These are phyloP conservation scores for Haematococcus lacustris DNA, from an alignment of 139 green algal species.

Conservation along the genomic window DNA sequence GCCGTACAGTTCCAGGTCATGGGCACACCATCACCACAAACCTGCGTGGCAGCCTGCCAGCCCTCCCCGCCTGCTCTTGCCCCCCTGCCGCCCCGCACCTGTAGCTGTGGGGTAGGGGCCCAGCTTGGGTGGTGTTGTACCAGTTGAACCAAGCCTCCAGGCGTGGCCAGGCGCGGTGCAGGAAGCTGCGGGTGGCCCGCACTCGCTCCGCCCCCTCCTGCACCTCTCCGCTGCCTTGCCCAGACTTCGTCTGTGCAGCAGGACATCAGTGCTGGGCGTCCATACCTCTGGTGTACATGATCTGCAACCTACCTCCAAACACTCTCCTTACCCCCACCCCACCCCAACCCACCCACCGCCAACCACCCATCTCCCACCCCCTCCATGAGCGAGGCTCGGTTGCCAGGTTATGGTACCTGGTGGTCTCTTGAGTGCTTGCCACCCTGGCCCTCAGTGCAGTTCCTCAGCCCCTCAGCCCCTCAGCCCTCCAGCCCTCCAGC, in stretches of 20 bases:
- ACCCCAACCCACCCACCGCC: too few relatives aligned
- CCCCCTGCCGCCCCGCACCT: too few relatives aligned
- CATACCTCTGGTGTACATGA: not conserved
- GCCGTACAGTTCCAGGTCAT: too few relatives aligned
- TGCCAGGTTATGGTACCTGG: not conserved
- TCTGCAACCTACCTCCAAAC: not conserved
- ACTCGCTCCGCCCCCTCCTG: not conserved
- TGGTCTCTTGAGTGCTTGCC: not conserved
- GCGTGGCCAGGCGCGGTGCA: slow-evolving; percentile 58
- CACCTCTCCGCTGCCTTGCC: not conserved
- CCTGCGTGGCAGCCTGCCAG: too few relatives aligned
- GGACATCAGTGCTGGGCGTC: too few relatives aligned
- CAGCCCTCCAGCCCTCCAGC: too few relatives aligned
- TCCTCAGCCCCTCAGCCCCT: too few relatives aligned
- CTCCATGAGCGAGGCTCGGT: not conserved
- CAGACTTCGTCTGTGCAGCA: not conserved
- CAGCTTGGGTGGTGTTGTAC: slow-evolving; percentile 77
- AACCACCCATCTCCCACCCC: not conserved
- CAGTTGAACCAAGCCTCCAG: slow-evolving; percentile 80
- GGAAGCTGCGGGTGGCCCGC: slow-evolving; percentile 15
- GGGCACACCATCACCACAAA: too few relatives aligned
- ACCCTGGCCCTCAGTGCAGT: too few relatives aligned
- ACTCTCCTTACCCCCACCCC: not conserved
- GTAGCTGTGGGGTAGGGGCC: slow-evolving; percentile 43
- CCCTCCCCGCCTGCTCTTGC: too few relatives aligned